Evolutionary conservation across 805 yeast genomes (phyloP).

Genomic region (Zygoascus bituminiphila): DNA sequence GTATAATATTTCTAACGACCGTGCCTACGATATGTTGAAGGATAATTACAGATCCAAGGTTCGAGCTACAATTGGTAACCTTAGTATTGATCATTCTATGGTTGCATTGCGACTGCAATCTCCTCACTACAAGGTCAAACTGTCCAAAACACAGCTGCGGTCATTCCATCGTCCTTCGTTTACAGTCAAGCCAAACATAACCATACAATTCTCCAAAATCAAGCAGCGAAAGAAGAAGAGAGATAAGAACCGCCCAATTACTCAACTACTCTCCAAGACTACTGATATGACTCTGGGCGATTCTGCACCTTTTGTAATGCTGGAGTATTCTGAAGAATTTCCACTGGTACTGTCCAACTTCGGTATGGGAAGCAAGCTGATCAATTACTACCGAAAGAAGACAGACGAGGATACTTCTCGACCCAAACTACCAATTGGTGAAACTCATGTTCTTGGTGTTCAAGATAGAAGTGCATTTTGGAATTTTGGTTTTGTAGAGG

Average conservation of each 20-base stretch:
- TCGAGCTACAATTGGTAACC: constrained; percentile 84
- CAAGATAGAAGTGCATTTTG: constrained; percentile 96
- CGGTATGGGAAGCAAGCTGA: constrained; percentile 93
- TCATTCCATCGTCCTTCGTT: constrained; percentile 75
- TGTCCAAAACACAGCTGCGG: constrained; percentile 60
- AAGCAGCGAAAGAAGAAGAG: constrained; percentile 78
- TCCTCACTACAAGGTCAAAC: constrained; percentile 78
- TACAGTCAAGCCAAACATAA: constrained; percentile 66
- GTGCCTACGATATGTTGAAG: constrained; percentile 71
- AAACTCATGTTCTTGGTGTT: constrained; percentile 90
- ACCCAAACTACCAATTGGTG: constrained; percentile 85
- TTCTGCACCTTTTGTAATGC: constrained; percentile 61
- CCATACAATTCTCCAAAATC: constrained; percentile 64
- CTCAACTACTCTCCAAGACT: constrained; percentile 62
- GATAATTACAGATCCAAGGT: constrained; percentile 86
- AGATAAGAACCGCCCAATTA: constrained; percentile 75
- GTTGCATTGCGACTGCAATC: constrained; percentile 83
- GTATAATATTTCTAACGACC: constrained; percentile 83
- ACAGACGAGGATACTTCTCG: constrained; percentile 73
- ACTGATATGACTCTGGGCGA: constrained; percentile 80
- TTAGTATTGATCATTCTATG: constrained; percentile 82
- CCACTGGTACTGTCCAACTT: constrained; percentile 78
- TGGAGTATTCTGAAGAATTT: constrained; percentile 86
- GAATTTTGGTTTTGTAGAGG: constrained; percentile 96
- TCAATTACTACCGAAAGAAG: constrained; percentile 85